These are phyloP conservation scores for Penicillium sp. DNA, from an alignment of 2,329 filamentous ascomycete genomes.

Conservation along the genomic window DNA sequence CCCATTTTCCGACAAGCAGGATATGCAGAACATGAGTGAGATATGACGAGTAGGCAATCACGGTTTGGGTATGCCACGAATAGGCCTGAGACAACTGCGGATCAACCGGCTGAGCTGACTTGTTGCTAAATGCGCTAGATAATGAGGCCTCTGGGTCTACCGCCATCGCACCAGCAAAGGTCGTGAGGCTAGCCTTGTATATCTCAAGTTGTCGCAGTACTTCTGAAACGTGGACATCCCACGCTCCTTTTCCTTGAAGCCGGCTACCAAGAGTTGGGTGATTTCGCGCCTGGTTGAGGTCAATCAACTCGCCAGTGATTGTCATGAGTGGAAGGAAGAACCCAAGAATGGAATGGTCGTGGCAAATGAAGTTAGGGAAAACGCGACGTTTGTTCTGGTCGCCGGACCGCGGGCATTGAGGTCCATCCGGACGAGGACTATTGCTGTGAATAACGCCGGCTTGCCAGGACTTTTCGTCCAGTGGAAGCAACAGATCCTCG, in stretches of 20 bases:
- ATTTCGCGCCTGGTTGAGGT: conserved; percentile 83
- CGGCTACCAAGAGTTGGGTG: conserved; percentile 78
- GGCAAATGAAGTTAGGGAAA: conserved; percentile 81
- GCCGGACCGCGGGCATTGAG: conserved; percentile 35
- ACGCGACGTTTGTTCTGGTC: conserved; percentile 52
- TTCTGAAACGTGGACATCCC: conserved; percentile 75
- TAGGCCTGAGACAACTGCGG: conserved; percentile 33
- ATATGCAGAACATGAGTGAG: conserved; percentile 93
- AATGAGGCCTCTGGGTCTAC: conserved; percentile 28
- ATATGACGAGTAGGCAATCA: conserved; percentile 84
- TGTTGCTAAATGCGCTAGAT: conserved; percentile 57
- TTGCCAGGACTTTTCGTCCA: conserved; percentile 85
- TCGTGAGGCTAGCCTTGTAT: conserved; percentile 72
- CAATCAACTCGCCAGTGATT: conserved; percentile 86
- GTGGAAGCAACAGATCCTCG: conserved; percentile 76
- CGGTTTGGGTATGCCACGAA: conserved; percentile 71
- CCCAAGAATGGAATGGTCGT: conserved; percentile 83
- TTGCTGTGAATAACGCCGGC: conserved; percentile 70
- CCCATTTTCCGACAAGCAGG: conserved; percentile 90
- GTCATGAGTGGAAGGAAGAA: conserved; percentile 95
- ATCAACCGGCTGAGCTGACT: conserved; percentile 52
- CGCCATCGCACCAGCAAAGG: conserved; percentile 29
- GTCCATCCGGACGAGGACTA: conserved; percentile 42
- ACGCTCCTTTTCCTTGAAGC: conserved; percentile 71
- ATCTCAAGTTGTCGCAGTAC: conserved; percentile 76